Evolutionary conservation across 2,329 filamentous ascomycete species (phyloP).

Genomic region (Penicillium sp.): DNA sequence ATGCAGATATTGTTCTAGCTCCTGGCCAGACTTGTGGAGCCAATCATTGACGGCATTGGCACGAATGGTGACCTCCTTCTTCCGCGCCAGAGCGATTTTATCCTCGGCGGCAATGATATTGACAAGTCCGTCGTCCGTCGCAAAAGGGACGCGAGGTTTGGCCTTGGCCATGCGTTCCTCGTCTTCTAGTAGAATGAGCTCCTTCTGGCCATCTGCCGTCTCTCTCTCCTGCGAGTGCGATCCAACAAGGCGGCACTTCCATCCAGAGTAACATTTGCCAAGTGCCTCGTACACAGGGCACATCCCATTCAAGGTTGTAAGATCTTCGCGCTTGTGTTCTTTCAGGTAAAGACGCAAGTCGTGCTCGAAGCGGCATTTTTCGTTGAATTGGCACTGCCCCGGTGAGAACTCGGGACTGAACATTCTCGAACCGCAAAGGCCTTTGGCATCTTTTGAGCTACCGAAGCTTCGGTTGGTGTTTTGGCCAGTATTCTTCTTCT

Average conservation of each 20-base stretch:
- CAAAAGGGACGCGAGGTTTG: slow-evolving; percentile 28
- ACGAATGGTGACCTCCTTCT: slow-evolving; percentile 64
- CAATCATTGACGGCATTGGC: slow-evolving; percentile 76
- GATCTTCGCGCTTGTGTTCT: slow-evolving; percentile 76
- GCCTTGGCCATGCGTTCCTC: slow-evolving; percentile 48
- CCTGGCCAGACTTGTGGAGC: slow-evolving; percentile 65
- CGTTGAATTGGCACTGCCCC: slow-evolving; percentile 70
- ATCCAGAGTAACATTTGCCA: slow-evolving; percentile 78
- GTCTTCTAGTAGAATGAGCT: slow-evolving; percentile 70
- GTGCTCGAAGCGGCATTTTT: slow-evolving; percentile 79
- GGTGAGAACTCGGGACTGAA: slow-evolving; percentile 80
- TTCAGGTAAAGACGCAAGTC: slow-evolving; percentile 81
- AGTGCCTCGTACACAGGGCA: slow-evolving; percentile 79
- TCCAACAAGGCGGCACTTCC: slow-evolving; percentile 89
- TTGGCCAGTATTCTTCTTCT: slow-evolving; percentile 69
- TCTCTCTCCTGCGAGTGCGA: slow-evolving; percentile 84
- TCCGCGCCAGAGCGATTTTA: slow-evolving; percentile 75
- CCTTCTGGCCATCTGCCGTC: slow-evolving; percentile 75
- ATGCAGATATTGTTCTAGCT: slow-evolving; percentile 51
- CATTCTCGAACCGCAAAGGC: slow-evolving; percentile 73
- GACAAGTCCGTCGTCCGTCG: slow-evolving; percentile 62
- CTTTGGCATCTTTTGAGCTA: slow-evolving; percentile 72
- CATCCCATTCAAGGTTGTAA: slow-evolving; percentile 71
- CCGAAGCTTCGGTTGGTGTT: slow-evolving; percentile 84
- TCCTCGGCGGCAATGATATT: slow-evolving; percentile 70